Evolutionary conservation across 192 early-diverging fungal species (phyloP), one percentile per base, ranked within the genome.

Genomic region (Umbelopsis vinacea): DNA sequence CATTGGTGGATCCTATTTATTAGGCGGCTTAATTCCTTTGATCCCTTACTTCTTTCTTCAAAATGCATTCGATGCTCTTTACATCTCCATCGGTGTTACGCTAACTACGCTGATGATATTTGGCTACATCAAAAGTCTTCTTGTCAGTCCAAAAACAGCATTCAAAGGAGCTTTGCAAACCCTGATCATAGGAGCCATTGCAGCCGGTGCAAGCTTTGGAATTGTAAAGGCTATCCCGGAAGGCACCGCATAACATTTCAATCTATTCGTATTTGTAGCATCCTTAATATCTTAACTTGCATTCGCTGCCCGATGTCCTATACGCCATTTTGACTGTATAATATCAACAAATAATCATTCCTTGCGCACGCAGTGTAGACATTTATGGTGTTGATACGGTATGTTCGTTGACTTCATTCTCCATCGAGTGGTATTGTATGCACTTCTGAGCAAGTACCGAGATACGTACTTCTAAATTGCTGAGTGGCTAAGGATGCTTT

Each of bases 11-110:
- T 80, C 84, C 1, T 91, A 91, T 78, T 84, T 91, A 68, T 22
- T 87, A 15, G 90, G 90, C 26, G 90, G 90, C 40, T 68, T 89
- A 22, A 81, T 91, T n/a, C 90, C 90, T 5, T 68, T 91, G 40
- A 11, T 89, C 19, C 90, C 90, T 0, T 91, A 91, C 76, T 66
- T 86, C 7, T 80, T 85, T 15, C 43, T 89, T 26, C 53, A 78
- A 12, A 46, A 79, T 33, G 75, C 85, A 10, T 23, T 14, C 14
- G 43, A 50, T 0, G 90, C 86, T 14, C 71, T 90, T 45, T 72
- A 67, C 33, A 70, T 85, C 7, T 90, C 88, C n/a, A 81, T 85
- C 24, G 80, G 71, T 35, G 70, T 83, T 2, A 91, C 90, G 0
- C 53, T 83, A 12, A 38, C 89, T 4, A 82, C 81, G 19, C 67